Conservation (phyloP, 495 filamentous ascomycete genomes). For the Xylona heveae region DNA sequence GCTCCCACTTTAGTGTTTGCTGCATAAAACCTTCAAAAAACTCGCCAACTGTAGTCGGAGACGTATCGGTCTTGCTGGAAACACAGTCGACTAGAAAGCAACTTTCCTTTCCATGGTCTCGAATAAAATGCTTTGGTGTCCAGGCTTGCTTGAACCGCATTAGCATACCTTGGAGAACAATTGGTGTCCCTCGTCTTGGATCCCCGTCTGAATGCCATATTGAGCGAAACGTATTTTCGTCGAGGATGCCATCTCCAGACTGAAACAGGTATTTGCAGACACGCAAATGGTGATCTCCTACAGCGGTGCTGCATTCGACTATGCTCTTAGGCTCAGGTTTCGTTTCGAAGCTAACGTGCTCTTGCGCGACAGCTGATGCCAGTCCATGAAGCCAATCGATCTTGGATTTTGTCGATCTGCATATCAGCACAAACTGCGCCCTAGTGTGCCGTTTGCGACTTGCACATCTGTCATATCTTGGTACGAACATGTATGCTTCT, state of each 20-base stretch:
- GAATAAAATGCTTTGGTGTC: constrained; percentile 12
- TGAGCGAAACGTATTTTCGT: not conserved
- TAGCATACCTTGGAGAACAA: constrained; percentile 10
- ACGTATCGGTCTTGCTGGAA: not conserved
- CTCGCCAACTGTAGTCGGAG: constrained; percentile 6
- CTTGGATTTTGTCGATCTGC: constrained; percentile 1
- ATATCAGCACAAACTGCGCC: constrained; percentile 1
- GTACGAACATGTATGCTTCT: not conserved
- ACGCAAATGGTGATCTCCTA: constrained; percentile 2
- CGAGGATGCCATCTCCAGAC: not conserved
- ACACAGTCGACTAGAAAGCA: constrained; percentile 12
- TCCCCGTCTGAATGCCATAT: constrained; percentile 1
- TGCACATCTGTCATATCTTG: constrained; percentile 1
- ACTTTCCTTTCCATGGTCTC: constrained; percentile 6
- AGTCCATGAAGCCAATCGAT: constrained; percentile 3
- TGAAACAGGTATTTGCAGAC: not conserved
- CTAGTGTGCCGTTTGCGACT: constrained; percentile 2
- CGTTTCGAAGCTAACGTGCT: constrained; percentile 7
- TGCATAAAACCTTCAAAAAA: constrained; percentile 11
- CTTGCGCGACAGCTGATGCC: constrained; percentile 10
- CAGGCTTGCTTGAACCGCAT: constrained; percentile 12
- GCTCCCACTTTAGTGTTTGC: not conserved
- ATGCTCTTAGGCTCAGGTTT: constrained; percentile 3
- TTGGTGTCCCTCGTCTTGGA: constrained; percentile 8
- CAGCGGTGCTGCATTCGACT: constrained; percentile 9